Percentiles rank a stretch among this genome's conserved stretches.
Evolutionary conservation across 257 asterid species (phyloP).

Genomic region (Cynanchum wilfordii): DNA sequence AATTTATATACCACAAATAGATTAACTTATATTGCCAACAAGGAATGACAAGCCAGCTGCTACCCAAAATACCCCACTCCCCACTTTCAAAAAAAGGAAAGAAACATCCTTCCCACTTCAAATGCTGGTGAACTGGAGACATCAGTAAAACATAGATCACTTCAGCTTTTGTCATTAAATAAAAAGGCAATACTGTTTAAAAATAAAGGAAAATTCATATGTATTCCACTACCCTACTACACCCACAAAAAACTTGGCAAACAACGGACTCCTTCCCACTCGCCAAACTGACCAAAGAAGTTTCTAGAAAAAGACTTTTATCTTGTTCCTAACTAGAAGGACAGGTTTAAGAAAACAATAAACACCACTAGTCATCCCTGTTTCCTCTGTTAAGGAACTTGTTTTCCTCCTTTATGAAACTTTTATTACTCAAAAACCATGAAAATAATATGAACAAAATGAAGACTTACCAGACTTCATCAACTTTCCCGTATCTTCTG

Average conservation of each 20-base stretch:
- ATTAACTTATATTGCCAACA: not conserved
- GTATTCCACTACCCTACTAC: not conserved
- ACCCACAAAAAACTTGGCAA: not conserved
- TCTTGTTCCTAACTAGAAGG: no score
- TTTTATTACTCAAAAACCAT: not conserved
- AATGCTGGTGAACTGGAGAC: not conserved
- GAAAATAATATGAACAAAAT: not conserved
- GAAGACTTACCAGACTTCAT: constrained; percentile 72
- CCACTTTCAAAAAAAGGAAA: no score
- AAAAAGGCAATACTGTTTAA: not conserved
- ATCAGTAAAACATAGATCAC: not conserved
- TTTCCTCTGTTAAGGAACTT: no score
- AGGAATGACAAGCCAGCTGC: not conserved
- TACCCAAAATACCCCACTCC: not conserved
- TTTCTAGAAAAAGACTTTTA: not conserved
- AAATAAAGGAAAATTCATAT: not conserved
- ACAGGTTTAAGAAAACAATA: no score
- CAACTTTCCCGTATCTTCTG: constrained; percentile 71
- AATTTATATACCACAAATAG: not conserved
- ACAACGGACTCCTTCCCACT: no score
- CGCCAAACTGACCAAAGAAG: not conserved
- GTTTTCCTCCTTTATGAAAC: not conserved
- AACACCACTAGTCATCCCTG: not conserved
- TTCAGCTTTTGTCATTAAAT: not conserved
- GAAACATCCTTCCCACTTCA: not conserved